These are phyloP conservation scores for Aspergillus melleus DNA, from an alignment of 2,329 filamentous ascomycete genomes.

Conservation along the genomic window DNA sequence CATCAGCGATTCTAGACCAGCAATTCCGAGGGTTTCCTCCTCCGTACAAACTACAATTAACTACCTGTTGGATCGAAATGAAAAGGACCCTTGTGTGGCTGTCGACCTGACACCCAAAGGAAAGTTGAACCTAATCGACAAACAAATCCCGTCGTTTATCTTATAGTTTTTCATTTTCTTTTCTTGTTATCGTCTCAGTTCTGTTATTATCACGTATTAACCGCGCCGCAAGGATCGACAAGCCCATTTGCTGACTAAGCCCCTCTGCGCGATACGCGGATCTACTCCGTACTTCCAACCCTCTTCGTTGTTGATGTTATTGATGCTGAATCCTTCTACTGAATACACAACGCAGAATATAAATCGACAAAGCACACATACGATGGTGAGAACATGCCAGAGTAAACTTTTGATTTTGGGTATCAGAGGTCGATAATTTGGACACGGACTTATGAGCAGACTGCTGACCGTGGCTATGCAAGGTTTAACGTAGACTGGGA, in stretches of 20 bases:
- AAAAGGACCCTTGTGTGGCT: no score
- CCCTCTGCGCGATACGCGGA: neutral
- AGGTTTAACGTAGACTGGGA: neutral
- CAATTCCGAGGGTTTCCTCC: neutral
- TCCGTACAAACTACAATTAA: no score
- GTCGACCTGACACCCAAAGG: no score
- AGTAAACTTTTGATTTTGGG: neutral
- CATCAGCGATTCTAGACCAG: constrained; percentile 26
- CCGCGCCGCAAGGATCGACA: neutral
- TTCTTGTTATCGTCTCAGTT: neutral
- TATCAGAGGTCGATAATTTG: neutral
- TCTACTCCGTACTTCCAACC: no score
- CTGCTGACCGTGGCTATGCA: neutral
- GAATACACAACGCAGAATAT: no score
- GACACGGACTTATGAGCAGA: neutral
- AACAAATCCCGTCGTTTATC: no score
- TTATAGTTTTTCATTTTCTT: neutral
- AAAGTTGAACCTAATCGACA: no score
- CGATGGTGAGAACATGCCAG: no score
- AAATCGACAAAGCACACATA: no score
- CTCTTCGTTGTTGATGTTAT: no score
- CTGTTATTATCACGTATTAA: neutral
- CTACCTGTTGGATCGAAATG: no score
- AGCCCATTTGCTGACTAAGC: neutral
- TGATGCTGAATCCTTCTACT: no score